Evolutionary conservation across 257 asterid genomes (phyloP), one percentile per base, ranked within the genome.

Genomic region (Solanum appendiculatum): DNA sequence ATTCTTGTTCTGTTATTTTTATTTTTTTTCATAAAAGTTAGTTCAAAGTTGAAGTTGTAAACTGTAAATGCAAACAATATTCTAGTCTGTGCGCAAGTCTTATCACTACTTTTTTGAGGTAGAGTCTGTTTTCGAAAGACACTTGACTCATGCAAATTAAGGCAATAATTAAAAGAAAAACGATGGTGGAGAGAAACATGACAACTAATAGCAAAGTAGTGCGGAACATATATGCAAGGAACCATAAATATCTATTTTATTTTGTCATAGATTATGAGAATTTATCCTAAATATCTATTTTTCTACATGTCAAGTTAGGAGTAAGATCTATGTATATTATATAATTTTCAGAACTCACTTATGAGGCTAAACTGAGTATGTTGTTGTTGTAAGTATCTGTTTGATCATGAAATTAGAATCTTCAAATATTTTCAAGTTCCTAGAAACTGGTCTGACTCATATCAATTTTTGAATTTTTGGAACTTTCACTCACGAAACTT

Each of bases 1-100:
- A 86, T 25, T 78, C 44, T 87, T 88, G 83, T 86, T 89, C 91
- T 90, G 90, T 87, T 0, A 5, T 51, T 51, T 16, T 14, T 10
- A 4, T 20, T 25, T 63, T 39, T 34, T 9, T 21, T 10, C 29
- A 72, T 36, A 72, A 9, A 36, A 36, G 25, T 36, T 36, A 20
- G 81, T 20, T 72, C 9, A 4, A 20, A 42, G 23, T 51, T 72
- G 31, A 66, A 66, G 21, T 34, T 9, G 77, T 69, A 68, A 70
- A 31, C 31, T 69, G 77, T 31, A 29, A 3, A 14, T 48, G 60
- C n/a, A 51, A 23, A 51, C 60, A 51, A 7, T 16, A 51, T 18
- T 16, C 7, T 51, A 51, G 23, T 16, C 3, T 51, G 5, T 5
- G 16, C 3, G 58, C 21, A 48, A 48, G 8, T 48, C 3, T 51